Evolutionary conservation across 805 yeast species (phyloP), one percentile per base, ranked within the genome.

Genomic region (Lipomyces japonicus): DNA sequence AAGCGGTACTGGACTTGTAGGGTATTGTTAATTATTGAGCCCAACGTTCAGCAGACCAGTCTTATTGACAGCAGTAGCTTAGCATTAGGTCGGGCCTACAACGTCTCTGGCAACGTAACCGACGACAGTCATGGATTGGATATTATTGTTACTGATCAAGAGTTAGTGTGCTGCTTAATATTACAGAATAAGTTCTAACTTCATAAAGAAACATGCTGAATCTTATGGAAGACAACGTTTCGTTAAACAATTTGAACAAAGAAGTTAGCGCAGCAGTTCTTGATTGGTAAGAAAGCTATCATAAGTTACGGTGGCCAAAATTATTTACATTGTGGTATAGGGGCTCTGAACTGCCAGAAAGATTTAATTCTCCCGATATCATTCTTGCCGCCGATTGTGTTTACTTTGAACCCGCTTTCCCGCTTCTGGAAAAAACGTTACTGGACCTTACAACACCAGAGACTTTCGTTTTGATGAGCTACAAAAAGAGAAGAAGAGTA

Each of bases 331-430:
- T n/a, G n/a, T 28, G 10, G 32, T 34, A n/a, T 34, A 34, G 64
- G 71, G 76, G 76, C 5, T 67, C 65, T 19, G 60, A 60, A 1
- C 53, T 73, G 10, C 77, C 77, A 3, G 65, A 57, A 0, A 70
- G 67, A 45, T 66, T 73, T 9, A 34, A 55, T 9, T 46, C 49
- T 10, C 69, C 71, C 2, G 81, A 77, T 61, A 64, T 78, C 3
- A 64, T 79, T 2, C 60, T 79, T 22, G 83, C 82, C 3, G 83
- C 83, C 0, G 84, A 79, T 61, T 78, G 82, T 62, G 82, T 79
- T 12, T 79, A 79, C 50, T 65, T 75, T 24, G 83, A 78, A 57
- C 60, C 67, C 7, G 79, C 81, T 2, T 79, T 79, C 59, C 80
- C 79, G 3, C 58, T 78, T 36, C 61, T 79, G 34, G 77, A 75